phyloP scores from a whole-genome alignment of 164 flowering plant genomes.

The Sedum album region DNA sequence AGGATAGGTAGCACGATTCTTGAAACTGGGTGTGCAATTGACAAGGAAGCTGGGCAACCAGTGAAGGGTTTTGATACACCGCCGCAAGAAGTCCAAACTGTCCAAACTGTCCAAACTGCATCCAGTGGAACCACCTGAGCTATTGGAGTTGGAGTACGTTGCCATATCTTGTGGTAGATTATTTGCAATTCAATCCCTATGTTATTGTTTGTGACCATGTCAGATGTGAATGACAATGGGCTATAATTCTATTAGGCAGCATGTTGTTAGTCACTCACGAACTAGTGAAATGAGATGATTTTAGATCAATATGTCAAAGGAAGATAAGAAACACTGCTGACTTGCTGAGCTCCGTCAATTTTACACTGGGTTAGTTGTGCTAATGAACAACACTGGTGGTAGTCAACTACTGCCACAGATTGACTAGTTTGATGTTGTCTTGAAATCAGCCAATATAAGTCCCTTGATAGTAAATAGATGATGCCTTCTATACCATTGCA shows the following conservation, averaged over 20 bases:
- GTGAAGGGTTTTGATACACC: slow-evolving; percentile 12
- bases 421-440: not conserved
- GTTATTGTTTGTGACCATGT: no score
- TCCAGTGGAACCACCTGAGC: not conserved
- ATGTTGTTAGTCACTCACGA: not conserved
- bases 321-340: not conserved
- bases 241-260: no score
- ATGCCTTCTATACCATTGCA: not conserved
- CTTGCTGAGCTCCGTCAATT: not conserved
- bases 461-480: not conserved
- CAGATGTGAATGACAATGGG: not conserved
- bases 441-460: not conserved
- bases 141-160: not conserved
- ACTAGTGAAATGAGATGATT: not conserved
- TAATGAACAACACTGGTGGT: not conserved
- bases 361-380: not conserved
- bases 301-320: not conserved
- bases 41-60: slow-evolving; percentile 28
- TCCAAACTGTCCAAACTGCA: not conserved
- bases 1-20: slow-evolving; percentile 68
- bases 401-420: not conserved
- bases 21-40: slow-evolving; percentile 49
- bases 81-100: no score
- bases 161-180: slow-evolving; percentile 1
- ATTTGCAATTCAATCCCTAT: not conserved